Base-by-base conservation (phyloP, 2,329 filamentous ascomycete species). In the Curvularia spicifera region DNA sequence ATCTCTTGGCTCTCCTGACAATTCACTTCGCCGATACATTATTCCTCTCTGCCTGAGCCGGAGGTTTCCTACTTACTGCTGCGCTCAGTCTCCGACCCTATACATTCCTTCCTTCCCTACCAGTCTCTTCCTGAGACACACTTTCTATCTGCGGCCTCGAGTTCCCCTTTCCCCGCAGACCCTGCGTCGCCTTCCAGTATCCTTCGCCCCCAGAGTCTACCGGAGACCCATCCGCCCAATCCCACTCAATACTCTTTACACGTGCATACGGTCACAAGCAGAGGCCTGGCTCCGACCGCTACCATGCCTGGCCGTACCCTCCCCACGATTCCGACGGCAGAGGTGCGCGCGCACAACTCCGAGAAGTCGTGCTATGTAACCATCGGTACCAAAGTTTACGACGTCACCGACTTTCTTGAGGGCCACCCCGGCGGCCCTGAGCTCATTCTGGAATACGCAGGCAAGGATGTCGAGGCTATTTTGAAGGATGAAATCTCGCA, bases 341-440 rank as follows among this genome's bases (percentile, higher is more conserved):
- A 99, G 76, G 88, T 99, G 72, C 87, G 89, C 77, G 82, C 87
- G 68, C 93, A 96, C 78, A 94, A 91, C 76, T 89, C 86, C 46
- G 81, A 82, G 49, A 86, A 92, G 73, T 96, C 92, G 48, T 98
- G 94, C 82, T 99, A 93, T 82, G 93, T 99, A 68, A 95, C 91
- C 3, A 83, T 97, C 53, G 93, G 92, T 62, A 85, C 85, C 57
- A 96, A 94, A 69, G 94, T 99, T 68, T 99, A 93, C 84, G 94
- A 99, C 82, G 85, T 99, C 64, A 97, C 95, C 58, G 87, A 91
- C 55, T 99, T 99, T 73, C 78, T 97, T 60, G 87, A 93, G 51
- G 89, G 93, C 66, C 95, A 99, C 76, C 95, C 95, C 24, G 95
- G 95, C 67, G 95, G 95, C 57, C 87, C 87, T 69, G 91, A 97